Evolutionary conservation across 225 moss, liverwort and hornwort genomes (phyloP).

Genomic region (Pseudoscleropodium purum): DNA sequence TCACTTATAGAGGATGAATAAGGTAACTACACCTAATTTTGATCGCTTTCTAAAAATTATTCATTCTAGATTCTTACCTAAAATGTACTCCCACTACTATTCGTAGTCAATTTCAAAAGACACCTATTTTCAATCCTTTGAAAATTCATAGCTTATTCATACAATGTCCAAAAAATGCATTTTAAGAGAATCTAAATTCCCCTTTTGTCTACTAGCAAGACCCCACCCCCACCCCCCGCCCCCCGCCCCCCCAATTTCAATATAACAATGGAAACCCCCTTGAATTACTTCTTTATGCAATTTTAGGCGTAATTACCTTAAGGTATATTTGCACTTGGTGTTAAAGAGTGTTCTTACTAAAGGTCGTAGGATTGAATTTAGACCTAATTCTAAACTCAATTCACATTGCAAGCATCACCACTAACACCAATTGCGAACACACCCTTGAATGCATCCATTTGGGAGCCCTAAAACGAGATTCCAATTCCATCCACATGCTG

Average conservation of each 20-base stretch:
- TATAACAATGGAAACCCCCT: background rate
- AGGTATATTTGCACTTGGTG: too few relatives aligned
- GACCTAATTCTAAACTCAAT: too few relatives aligned
- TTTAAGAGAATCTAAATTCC: background rate
- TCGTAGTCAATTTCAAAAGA: accelerated
- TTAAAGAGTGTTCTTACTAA: too few relatives aligned
- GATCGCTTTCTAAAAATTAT: too few relatives aligned
- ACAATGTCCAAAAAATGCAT: background rate
- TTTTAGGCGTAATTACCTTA: background rate
- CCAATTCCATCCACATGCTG: background rate
- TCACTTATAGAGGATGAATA: accelerated
- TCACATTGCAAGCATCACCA: too few relatives aligned
- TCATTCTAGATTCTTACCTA: background rate
- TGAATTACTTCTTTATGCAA: background rate
- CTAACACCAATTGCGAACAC: too few relatives aligned
- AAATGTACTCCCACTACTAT: background rate
- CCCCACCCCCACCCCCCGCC: too few relatives aligned
- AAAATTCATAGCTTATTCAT: background rate
- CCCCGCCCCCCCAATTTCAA: too few relatives aligned
- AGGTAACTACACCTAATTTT: background rate
- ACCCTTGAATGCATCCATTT: background rate
- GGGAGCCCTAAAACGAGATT: background rate
- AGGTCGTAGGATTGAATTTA: too few relatives aligned
- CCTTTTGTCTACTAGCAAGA: background rate
- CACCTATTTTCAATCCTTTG: background rate